Base-by-base conservation (phyloP, 176 grass and related monocot genomes). In the Chrysopogon serrulatus region DNA sequence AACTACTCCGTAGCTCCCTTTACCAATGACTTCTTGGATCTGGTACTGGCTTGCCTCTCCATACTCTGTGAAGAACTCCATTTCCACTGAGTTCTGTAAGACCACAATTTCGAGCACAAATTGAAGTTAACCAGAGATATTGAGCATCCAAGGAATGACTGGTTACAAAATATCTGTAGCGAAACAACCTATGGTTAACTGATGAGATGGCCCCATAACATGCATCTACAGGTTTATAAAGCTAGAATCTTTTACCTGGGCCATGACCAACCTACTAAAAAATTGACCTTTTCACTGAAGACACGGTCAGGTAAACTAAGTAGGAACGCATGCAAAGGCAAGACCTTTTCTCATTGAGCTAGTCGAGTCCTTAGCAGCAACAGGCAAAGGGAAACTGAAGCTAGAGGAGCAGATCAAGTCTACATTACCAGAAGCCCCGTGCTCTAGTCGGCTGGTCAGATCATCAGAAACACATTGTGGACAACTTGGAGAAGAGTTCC, bases 1-100 rank as follows among this genome's bases (percentile, higher is more conserved):
- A 35, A 35, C 34, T 35, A 35, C 34, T 35, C 5, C 34, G 34
- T 35, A 35, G 34, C 34, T 35, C 34, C 34, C 5, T 35, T 35
- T 35, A 35, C 34, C 34, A 35, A 35, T 35, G 34, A 35, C 34
- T 35, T 35, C 34, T 35, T 35, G 34, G 34, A 35, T 35, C 34
- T 35, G 34, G 34, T 35, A 35, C 34, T 35, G 34, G 34, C 84
- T 98, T 43, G 90, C 92, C 75, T 98, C 95, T 37, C 88, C 88
- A 23, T 98, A 98, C 59, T 98, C 92, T 4, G 95, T 95, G 90
- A 98, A 98, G 88, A 98, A 98, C 48, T 89, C 95, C 79, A 82
- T 91, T 68, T 93, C 92, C 76, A 89, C 68, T 14, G 82, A 56
- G 42, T 79, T 86, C 95, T 98, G 76, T 51, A 79, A 53, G 62